A percentile compares a stretch with the other conserved stretches of the same genome.
phyloP scores from a whole-genome alignment of 148 eudicot species.

The Fallopia convolvulus region DNA sequence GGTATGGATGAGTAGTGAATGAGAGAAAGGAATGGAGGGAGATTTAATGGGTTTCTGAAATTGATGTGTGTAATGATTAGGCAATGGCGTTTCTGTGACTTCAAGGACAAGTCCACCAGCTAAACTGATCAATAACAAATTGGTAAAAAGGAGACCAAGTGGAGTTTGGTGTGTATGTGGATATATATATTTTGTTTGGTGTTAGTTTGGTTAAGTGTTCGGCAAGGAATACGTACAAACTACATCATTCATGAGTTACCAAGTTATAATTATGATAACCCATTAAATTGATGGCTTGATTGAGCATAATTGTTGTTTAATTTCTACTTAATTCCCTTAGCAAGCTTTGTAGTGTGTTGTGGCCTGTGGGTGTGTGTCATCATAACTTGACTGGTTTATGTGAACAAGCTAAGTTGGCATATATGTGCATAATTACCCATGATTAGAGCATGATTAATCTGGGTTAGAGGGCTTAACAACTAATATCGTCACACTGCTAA shows the following conservation, averaged over 20 bases:
- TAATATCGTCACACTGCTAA: too few relatives aligned
- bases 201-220: conserved; percentile 5
- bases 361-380: too few relatives aligned
- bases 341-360: too few relatives aligned
- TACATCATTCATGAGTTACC: not conserved
- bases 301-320: too few relatives aligned
- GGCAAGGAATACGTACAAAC: not conserved
- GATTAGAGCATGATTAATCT: too few relatives aligned
- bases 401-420: too few relatives aligned
- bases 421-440: too few relatives aligned
- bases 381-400: too few relatives aligned
- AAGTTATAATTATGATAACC: too few relatives aligned
- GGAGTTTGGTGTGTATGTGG: not conserved
- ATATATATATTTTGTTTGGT: not conserved
- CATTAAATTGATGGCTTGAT: too few relatives aligned
- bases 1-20: not conserved
- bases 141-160: not conserved
- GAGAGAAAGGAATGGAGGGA: not conserved
- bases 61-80: not conserved
- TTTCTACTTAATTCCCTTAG: too few relatives aligned
- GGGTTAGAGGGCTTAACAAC: too few relatives aligned
- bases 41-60: conserved; percentile 2
- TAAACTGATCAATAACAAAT: not conserved
- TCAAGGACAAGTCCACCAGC: conserved; percentile 12
- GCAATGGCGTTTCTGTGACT: conserved; percentile 13